Evolutionary conservation across 345 rosid genomes (phyloP).

Genomic region (Lumnitzera racemosa): DNA sequence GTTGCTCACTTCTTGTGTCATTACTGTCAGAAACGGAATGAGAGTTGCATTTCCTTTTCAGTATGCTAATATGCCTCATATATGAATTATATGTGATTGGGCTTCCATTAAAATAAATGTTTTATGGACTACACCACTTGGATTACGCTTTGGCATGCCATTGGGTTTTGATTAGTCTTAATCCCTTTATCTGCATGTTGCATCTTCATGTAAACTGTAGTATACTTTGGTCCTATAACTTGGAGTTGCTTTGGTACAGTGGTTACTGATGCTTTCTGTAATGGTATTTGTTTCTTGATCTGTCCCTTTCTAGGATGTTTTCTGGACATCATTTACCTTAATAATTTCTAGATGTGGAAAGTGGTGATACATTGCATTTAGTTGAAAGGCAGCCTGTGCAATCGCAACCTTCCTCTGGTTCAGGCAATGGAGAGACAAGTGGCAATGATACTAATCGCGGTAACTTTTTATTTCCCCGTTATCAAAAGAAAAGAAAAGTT

Average conservation of each 20-base stretch:
- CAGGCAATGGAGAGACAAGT: slow-evolving; percentile 45
- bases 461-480: slow-evolving; percentile 7
- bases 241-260: background rate
- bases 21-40: background rate
- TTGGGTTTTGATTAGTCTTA: no score
- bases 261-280: background rate
- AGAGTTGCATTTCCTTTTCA: background rate
- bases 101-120: no score
- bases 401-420: slow-evolving; percentile 42
- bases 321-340: slow-evolving; percentile 18
- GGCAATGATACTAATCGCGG: slow-evolving; percentile 38
- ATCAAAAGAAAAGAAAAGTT: background rate
- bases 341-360: slow-evolving; percentile 72
- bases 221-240: no score
- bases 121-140: no score
- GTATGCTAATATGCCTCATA: no score
- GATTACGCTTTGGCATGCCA: no score
- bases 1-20: background rate
- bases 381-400: slow-evolving; percentile 72
- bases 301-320: slow-evolving; percentile 1
- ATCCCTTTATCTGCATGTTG: no score
- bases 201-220: no score
- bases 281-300: background rate
- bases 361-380: slow-evolving; percentile 88
- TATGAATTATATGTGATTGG: no score